Evolutionary conservation across 1,139 yeast species (phyloP), one percentile per base, ranked within the genome.

Genomic region (Insectozyma bohioensis): DNA sequence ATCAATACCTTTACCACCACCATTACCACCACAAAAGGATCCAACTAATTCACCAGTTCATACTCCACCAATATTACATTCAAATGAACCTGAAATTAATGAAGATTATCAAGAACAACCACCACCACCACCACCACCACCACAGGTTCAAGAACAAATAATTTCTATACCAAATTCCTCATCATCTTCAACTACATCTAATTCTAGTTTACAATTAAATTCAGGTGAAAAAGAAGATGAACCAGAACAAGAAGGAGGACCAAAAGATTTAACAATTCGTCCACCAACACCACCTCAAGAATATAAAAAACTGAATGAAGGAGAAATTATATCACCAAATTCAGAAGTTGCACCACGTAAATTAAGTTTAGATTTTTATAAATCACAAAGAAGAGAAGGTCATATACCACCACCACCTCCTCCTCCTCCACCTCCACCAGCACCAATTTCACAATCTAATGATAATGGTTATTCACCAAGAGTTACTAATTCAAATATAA

Each of bases 301-400:
- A 4, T 5, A 15, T 12, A 10, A 24, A 24, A n/a, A 24, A 10
- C 12, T 15, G 15, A 22, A 19, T 3, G 27, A 24, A 25, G 34
- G 27, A 4, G 28, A 24, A n/a, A 22, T 30, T 10, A 19, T 21
- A 13, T 25, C 31, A 14, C 27, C 34, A 7, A 17, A 20, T 3
- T 14, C 20, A 1, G 24, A 12, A 12, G 17, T 12, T 15, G 23
- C 30, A 12, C 16, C 26, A 14, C 26, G 24, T 17, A 35, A 26
- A 20, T 12, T 35, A n/a, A 35, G 35, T 20, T 28, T 35, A 8
- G 14, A 9, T 11, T 36, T 33, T 20, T 32, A 35, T 23, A 21
- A 16, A 12, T 12, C 8, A 26, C 22, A 26, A 15, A 6, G 18
- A 12, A 13, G 19, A 13, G 20, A 12, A 10, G 29, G 29, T 10